Evolutionary conservation across 1,284 basidiomycete genomes (phyloP).

Genomic region (Coriolopsis trogii): DNA sequence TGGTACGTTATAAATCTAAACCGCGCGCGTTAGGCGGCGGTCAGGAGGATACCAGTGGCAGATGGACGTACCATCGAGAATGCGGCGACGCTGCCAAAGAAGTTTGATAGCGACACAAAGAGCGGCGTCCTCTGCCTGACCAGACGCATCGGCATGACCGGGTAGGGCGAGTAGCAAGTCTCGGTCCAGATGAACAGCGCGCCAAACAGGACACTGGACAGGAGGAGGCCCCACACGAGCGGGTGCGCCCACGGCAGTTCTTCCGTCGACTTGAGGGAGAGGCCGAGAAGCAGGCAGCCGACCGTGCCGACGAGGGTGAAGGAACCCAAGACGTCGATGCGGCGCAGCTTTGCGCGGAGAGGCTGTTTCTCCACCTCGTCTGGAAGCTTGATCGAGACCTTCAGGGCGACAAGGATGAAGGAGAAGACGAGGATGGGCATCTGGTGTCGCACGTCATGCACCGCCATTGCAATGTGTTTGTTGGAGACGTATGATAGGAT

Average conservation of each 20-base stretch:
- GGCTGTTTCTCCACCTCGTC: slow-evolving; percentile 61
- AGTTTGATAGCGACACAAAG: slow-evolving; percentile 80
- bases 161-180: slow-evolving; percentile 71
- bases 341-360: slow-evolving; percentile 64
- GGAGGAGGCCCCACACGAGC: slow-evolving; percentile 66
- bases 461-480: slow-evolving; percentile 3
- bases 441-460: slow-evolving; percentile 39
- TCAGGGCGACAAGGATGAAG: slow-evolving; percentile 66
- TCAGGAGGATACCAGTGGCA: not conserved
- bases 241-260: slow-evolving; percentile 79
- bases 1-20: slow-evolving; percentile 84
- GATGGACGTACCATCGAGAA: slow-evolving; percentile 74
- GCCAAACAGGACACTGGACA: slow-evolving; percentile 54
- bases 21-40: slow-evolving; percentile 1
- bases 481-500: slow-evolving; percentile 9
- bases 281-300: slow-evolving; percentile 73
- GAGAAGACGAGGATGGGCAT: slow-evolving; percentile 76
- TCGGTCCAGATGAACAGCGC: slow-evolving; percentile 75
- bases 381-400: slow-evolving; percentile 73
- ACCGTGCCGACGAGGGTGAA: slow-evolving; percentile 77
- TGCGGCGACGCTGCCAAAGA: slow-evolving; percentile 73
- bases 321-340: slow-evolving; percentile 85
- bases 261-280: slow-evolving; percentile 82
- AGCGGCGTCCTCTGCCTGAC: slow-evolving; percentile 78
- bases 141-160: slow-evolving; percentile 84